Evolutionary conservation across 768 basidiomycete genomes (phyloP).

Genomic region (Russula lepida): DNA sequence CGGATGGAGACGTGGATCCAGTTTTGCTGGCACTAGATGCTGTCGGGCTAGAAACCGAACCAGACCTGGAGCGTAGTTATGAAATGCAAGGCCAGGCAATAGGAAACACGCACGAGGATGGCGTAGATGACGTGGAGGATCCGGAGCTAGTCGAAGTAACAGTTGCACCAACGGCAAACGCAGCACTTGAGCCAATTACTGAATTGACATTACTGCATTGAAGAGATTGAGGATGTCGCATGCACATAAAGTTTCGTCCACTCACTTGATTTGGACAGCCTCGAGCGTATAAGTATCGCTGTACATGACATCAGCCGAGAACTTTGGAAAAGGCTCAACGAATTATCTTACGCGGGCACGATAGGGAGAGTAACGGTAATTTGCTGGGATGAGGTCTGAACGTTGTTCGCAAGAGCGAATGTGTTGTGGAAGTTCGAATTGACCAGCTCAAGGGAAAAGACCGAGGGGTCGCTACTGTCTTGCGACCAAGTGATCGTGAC

Average conservation of each 20-base stretch:
- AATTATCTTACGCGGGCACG: constrained; percentile 5
- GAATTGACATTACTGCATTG: constrained; percentile 6
- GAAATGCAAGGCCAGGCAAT: background rate
- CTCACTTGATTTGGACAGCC: constrained; percentile 17
- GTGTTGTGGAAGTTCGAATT: constrained; percentile 8
- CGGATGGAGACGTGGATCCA: background rate
- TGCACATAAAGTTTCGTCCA: background rate
- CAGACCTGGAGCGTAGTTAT: constrained; percentile 1
- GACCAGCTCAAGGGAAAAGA: constrained; percentile 4
- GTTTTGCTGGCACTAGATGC: background rate
- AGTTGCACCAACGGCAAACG: constrained; percentile 5
- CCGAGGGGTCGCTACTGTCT: background rate
- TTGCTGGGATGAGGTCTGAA: background rate
- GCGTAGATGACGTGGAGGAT: background rate
- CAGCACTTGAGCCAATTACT: background rate
- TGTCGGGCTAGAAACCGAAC: background rate
- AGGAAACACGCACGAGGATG: background rate
- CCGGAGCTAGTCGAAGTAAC: constrained; percentile 1
- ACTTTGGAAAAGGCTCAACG: background rate
- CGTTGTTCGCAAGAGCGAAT: constrained; percentile 19
- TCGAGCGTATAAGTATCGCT: constrained; percentile 13
- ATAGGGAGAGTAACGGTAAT: constrained; percentile 6
- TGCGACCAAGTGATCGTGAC: constrained; percentile 2
- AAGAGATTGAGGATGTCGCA: background rate
- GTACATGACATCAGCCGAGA: background rate